phyloP scores from a whole-genome alignment of 495 filamentous ascomycete genomes.

The Durotheca rogersii region DNA sequence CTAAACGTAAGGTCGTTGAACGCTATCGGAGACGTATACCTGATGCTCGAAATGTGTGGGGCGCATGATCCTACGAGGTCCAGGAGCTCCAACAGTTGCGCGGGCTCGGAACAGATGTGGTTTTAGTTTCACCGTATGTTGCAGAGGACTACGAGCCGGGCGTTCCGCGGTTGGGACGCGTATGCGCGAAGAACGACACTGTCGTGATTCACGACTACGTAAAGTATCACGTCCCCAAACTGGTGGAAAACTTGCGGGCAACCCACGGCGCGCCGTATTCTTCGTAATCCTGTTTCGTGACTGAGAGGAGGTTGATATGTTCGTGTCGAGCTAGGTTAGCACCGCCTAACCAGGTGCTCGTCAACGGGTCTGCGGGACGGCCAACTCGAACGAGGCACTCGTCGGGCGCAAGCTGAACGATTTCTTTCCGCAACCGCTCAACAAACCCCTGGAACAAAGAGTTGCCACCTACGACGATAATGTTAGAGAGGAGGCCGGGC shows the following conservation, averaged over 20 bases:
- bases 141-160: no score
- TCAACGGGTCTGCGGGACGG: conserved; percentile 71
- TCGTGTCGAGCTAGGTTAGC: conserved; percentile 70
- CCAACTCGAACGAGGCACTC: conserved; percentile 76
- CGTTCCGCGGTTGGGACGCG: no score
- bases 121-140: no score
- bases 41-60: no score
- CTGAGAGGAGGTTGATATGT: conserved; percentile 61
- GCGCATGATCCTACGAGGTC: no score
- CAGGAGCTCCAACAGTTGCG: no score
- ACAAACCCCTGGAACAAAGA: conserved; percentile 76
- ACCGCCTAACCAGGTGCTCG: conserved; percentile 81
- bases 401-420: conserved; percentile 70
- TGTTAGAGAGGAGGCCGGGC: conserved; percentile 78
- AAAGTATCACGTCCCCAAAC: conserved; percentile 48
- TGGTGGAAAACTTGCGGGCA: conserved; percentile 63
- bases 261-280: conserved; percentile 82
- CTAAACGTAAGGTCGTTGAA: no score
- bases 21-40: no score
- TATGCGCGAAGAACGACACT: no score
- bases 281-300: conserved; percentile 86
- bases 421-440: conserved; percentile 75
- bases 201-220: no score
- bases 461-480: conserved; percentile 88
- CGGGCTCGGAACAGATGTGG: no score